phyloP scores from a whole-genome alignment of 2,329 filamentous ascomycete genomes.

The Leptodontidium sp. region DNA sequence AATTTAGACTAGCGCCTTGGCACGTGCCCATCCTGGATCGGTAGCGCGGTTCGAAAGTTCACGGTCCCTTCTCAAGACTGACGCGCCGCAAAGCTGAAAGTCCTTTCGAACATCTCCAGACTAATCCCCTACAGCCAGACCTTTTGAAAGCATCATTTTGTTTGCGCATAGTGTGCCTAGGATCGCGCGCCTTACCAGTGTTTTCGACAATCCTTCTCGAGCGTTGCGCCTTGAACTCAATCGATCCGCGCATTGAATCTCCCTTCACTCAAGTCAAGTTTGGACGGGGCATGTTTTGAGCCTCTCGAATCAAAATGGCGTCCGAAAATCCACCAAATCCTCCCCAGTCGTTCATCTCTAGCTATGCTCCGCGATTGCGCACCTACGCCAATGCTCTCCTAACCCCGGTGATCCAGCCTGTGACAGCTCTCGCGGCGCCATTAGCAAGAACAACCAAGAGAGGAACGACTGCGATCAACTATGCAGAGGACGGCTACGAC shows the following conservation, averaged over 20 bases:
- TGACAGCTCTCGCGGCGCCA: constrained; percentile 69
- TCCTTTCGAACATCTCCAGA: not conserved
- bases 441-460: constrained; percentile 91
- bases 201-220: not conserved
- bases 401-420: constrained; percentile 80
- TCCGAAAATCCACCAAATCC: constrained; percentile 47
- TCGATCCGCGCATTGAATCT: constrained; percentile 31
- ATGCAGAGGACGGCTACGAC: constrained; percentile 95
- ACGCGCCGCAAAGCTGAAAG: constrained; percentile 14
- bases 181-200: not conserved
- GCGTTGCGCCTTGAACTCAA: constrained; percentile 15
- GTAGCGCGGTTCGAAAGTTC: constrained; percentile 15
- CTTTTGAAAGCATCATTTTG: not conserved
- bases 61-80: constrained; percentile 3
- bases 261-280: constrained; percentile 13
- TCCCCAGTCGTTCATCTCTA: constrained; percentile 89
- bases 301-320: constrained; percentile 38
- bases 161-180: constrained; percentile 3
- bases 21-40: not conserved
- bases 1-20: not conserved
- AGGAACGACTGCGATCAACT: constrained; percentile 96
- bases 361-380: constrained; percentile 89
- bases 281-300: constrained; percentile 34
- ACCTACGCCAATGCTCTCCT: constrained; percentile 92
- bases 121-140: not conserved